phyloP scores from a whole-genome alignment of 805 yeast genomes.

The Pachysolen tannophilus region DNA sequence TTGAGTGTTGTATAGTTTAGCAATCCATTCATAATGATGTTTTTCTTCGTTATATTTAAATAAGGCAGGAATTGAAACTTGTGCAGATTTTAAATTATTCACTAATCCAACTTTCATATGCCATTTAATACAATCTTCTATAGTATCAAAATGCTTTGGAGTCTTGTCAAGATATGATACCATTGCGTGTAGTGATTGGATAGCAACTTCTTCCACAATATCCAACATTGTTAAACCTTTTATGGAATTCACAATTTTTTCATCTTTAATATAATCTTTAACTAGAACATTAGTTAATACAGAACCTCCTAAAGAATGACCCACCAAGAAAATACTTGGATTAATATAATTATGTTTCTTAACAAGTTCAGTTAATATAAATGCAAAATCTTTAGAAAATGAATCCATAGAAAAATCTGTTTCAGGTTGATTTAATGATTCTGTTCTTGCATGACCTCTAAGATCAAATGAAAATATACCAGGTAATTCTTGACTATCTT shows the following conservation, averaged over 20 bases:
- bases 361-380: slow-evolving; percentile 35
- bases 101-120: slow-evolving; percentile 53
- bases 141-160: slow-evolving; percentile 49
- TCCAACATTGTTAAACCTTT: slow-evolving; percentile 77
- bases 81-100: slow-evolving; percentile 53
- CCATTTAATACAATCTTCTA: slow-evolving; percentile 72
- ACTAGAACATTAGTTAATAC: slow-evolving; percentile 51
- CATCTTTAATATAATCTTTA: slow-evolving; percentile 13
- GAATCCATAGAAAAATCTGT: slow-evolving; percentile 36
- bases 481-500: slow-evolving; percentile 31
- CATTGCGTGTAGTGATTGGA: slow-evolving; percentile 61
- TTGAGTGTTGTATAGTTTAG: slow-evolving; percentile 53
- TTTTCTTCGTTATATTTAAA: slow-evolving; percentile 22
- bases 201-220: slow-evolving; percentile 91
- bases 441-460: slow-evolving; percentile 75
- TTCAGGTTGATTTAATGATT: slow-evolving; percentile 16
- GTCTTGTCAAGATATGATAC: slow-evolving; percentile 53
- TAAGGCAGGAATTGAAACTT: slow-evolving; percentile 69
- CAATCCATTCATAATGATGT: slow-evolving; percentile 42
- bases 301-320: slow-evolving; percentile 93
- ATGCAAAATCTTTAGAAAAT: slow-evolving; percentile 50
- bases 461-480: slow-evolving; percentile 72
- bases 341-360: slow-evolving; percentile 12
- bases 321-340: slow-evolving; percentile 52
- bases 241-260: slow-evolving; percentile 21